Conservation (phyloP, 129 eudicot species). For the Pulicaria dysenterica region DNA sequence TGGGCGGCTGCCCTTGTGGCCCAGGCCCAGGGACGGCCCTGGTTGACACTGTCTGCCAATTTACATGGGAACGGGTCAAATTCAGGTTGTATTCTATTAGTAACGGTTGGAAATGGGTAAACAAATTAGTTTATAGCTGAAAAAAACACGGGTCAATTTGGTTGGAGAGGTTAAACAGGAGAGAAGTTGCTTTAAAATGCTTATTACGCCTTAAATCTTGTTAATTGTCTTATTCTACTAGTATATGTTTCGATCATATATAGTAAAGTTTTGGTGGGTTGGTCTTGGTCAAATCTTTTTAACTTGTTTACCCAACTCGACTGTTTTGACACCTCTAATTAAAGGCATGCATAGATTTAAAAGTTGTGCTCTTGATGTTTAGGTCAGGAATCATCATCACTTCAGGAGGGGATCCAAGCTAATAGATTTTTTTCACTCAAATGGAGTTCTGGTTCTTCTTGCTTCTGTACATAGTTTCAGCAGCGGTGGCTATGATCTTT, state of each 20-base stretch:
- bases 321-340: background rate
- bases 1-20: no score
- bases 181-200: background rate
- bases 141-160: no score
- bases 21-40: no score
- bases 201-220: background rate
- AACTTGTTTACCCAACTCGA: background rate
- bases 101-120: no score
- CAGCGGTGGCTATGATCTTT: background rate
- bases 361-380: constrained; percentile 3
- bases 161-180: no score
- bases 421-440: background rate
- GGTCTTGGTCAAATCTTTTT: background rate
- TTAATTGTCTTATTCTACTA: no score
- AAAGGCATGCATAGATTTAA: background rate
- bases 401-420: background rate
- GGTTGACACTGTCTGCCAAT: no score
- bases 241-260: no score
- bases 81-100: no score
- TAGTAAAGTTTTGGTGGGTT: background rate
- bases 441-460: background rate
- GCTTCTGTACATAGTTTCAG: constrained; percentile 9
- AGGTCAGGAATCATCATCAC: constrained; percentile 10
- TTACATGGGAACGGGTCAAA: no score
- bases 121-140: no score